Percentiles rank a stretch among this genome's conserved stretches.
These are phyloP conservation scores for Coemansia sp. DNA, from an alignment of 192 early-diverging fungal species.

Conservation along the genomic window DNA sequence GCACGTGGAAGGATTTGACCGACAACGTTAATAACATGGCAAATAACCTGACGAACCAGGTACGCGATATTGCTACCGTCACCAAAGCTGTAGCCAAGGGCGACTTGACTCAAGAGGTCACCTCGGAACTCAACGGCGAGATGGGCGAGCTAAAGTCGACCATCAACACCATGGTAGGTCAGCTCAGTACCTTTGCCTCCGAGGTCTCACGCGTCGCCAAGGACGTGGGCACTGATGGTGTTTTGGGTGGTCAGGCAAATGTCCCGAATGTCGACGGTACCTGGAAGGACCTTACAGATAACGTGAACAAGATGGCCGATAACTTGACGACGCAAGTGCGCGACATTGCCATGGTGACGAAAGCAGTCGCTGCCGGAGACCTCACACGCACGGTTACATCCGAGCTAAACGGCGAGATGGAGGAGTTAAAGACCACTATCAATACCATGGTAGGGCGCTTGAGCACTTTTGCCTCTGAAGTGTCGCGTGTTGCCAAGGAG, in stretches of 20 bases:
- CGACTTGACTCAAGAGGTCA: constrained; percentile 46
- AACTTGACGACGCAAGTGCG: constrained; percentile 65
- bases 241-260: constrained; percentile 56
- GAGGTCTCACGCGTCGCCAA: constrained; percentile 67
- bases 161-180: constrained; percentile 66
- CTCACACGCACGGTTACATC: constrained; percentile 32
- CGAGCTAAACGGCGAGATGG: constrained; percentile 57
- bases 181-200: constrained; percentile 61
- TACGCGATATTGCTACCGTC: constrained; percentile 63
- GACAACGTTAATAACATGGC: constrained; percentile 61
- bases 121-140: constrained; percentile 51
- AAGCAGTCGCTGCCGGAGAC: constrained; percentile 59
- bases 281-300: constrained; percentile 63
- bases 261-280: constrained; percentile 60
- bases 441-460: constrained; percentile 1
- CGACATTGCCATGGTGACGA: constrained; percentile 58
- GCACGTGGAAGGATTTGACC: constrained; percentile 62
- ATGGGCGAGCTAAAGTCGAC: constrained; percentile 62
- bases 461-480: constrained; percentile 61
- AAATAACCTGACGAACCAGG: constrained; percentile 62
- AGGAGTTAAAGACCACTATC: constrained; percentile 49
- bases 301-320: constrained; percentile 65
- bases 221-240: constrained; percentile 68
- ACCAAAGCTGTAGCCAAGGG: constrained; percentile 60
- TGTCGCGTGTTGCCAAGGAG: constrained; percentile 65